phyloP scores from a whole-genome alignment of 108 stramenopile genomes.

The Fragilariopsis cylindrus region DNA sequence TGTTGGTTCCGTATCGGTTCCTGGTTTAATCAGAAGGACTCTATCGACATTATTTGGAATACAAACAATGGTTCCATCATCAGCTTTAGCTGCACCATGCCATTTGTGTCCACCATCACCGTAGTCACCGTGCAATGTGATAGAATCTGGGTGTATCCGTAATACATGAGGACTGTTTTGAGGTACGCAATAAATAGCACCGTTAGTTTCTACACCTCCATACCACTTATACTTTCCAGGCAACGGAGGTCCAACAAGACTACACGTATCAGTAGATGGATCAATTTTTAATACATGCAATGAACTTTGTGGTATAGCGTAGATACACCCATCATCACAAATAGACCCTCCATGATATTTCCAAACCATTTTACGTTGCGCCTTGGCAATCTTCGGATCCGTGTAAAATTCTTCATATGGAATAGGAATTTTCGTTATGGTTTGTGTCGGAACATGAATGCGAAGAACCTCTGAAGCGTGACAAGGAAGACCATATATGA shows the following conservation, averaged over 20 bases:
- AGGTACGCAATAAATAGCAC: slow-evolving; percentile 84
- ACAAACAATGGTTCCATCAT: slow-evolving; percentile 71
- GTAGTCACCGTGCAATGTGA: slow-evolving; percentile 68
- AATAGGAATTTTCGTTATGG: slow-evolving; percentile 55
- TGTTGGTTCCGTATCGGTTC: slow-evolving; percentile 13
- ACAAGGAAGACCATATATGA: slow-evolving; percentile 87
- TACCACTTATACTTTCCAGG: slow-evolving; percentile 87
- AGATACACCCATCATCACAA: slow-evolving; percentile 72
- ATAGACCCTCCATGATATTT: slow-evolving; percentile 87
- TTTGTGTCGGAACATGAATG: slow-evolving; percentile 68
- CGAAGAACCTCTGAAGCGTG: slow-evolving; percentile 71
- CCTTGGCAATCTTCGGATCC: slow-evolving; percentile 24
- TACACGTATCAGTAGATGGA: slow-evolving; percentile 59
- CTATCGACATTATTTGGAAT: slow-evolving; percentile 80
- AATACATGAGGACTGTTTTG: slow-evolving; percentile 77
- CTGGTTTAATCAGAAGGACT: slow-evolving; percentile 69
- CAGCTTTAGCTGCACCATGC: slow-evolving; percentile 78
- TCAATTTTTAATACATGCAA: slow-evolving; percentile 69
- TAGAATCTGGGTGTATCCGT: slow-evolving; percentile 54
- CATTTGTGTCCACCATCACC: slow-evolving; percentile 74
- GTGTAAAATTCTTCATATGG: slow-evolving; percentile 67
- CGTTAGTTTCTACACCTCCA: slow-evolving; percentile 78
- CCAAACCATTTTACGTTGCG: slow-evolving; percentile 58
- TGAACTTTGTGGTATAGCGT: slow-evolving; percentile 83
- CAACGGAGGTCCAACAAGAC: slow-evolving; percentile 61